Base-by-base conservation (phyloP, 2,329 filamentous ascomycete species). In the Geoglossum cookeanum region DNA sequence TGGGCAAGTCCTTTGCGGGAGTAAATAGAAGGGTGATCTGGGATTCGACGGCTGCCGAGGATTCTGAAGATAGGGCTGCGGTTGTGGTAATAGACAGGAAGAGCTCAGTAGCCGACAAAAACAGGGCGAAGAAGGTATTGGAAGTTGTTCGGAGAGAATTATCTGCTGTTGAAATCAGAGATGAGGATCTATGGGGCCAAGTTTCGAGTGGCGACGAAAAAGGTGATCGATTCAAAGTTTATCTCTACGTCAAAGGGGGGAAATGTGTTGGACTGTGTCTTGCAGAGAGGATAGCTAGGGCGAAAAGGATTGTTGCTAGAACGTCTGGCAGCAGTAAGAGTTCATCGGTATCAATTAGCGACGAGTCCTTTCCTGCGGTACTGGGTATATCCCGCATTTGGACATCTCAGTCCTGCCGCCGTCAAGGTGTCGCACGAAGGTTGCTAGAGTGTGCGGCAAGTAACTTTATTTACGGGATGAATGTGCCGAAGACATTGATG, bases 231-330 rank as follows among this genome's bases (percentile, higher is more conserved):
- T 83, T 77, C 67, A 80, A 78, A 63, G 74, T 77, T 9, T 84
- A 80, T 62, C 63, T 85, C 32, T 81, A 83, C 63, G 71, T 84
- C 59, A 74, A 75, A 58, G 75, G 76, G 42, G 74, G 74, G 55
- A 82, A 78, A 61, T 84, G 81, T 63, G 72, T 84, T 7, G 81
- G 79, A 1, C 69, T 80, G 17, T 78, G 79, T 64, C 69, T 85
- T 32, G 77, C 74, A 7, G 79, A 85, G 68, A 73, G 76, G 55
- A 83, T 84, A 60, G 72, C 70, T 64, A 74, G 78, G 62, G 79
- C 78, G 6, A 74, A 73, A 59, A 67, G 68, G 27, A 78, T 83
- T 30, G 63, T 77, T 56, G 42, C 17, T 11, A 17, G 22, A 58
- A 42, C 15, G 5, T 56, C 17, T 4, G 11, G 47, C 6, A 35